phyloP scores from a whole-genome alignment of 2,329 filamentous ascomycete species.

The Neurospora sp. region DNA sequence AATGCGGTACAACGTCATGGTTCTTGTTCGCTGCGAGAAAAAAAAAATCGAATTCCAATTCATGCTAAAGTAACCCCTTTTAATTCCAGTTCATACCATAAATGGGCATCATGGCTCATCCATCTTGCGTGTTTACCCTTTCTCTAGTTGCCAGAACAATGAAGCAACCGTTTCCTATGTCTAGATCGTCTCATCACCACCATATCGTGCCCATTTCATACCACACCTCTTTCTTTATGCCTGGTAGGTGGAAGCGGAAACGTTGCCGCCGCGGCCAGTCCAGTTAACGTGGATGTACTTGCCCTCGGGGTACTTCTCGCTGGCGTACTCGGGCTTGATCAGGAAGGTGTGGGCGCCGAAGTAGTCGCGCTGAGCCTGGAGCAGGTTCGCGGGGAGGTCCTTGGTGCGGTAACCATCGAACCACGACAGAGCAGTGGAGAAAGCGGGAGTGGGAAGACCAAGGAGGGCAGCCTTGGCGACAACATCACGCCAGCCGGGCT shows the following conservation, averaged over 20 bases:
- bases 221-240: constrained; percentile 49
- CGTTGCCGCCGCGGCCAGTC: constrained; percentile 95
- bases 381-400: constrained; percentile 93
- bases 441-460: constrained; percentile 92
- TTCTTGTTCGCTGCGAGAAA: neutral
- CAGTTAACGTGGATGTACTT: constrained; percentile 98
- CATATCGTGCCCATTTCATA: neutral
- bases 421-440: constrained; percentile 95
- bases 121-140: neutral
- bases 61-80: neutral
- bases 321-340: constrained; percentile 73
- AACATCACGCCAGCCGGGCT: constrained; percentile 84
- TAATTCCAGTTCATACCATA: neutral
- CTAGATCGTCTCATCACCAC: constrained; percentile 3
- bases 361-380: constrained; percentile 99
- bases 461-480: constrained; percentile 86
- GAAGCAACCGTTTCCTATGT: constrained; percentile 1
- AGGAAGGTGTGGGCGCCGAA: constrained; percentile 91
- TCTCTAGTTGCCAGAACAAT: neutral
- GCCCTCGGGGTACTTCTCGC: constrained; percentile 70
- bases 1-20: neutral
- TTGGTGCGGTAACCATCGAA: constrained; percentile 98
- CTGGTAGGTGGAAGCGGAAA: constrained; percentile 95
- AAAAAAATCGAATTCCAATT: neutral
- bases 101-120: neutral